Conservation (phyloP, 2,329 filamentous ascomycete genomes). For the Nothophaeocryptopus gaeumannii region DNA sequence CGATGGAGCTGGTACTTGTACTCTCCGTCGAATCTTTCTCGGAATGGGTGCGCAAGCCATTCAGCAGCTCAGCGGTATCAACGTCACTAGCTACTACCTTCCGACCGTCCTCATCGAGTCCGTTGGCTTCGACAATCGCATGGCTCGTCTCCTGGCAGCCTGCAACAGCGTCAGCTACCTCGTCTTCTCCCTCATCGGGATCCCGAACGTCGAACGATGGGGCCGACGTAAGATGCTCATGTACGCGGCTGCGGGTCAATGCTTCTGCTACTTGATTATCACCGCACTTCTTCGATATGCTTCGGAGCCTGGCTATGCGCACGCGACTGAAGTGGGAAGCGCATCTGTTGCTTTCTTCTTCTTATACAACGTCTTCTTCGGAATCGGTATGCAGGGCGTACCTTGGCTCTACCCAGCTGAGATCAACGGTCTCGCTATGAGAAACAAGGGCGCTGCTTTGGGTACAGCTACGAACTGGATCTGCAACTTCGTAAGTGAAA, state of each 20-base stretch:
- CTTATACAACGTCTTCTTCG: constrained; percentile 55
- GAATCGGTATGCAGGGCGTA: constrained; percentile 39
- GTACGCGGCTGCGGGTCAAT: constrained; percentile 54
- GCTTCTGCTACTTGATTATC: constrained; percentile 52
- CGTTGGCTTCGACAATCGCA: constrained; percentile 53
- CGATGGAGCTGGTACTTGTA: constrained; percentile 47
- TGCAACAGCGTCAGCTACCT: constrained; percentile 53
- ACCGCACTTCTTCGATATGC: constrained; percentile 48
- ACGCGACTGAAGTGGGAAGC: constrained; percentile 32
- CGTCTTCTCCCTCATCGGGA: constrained; percentile 47
- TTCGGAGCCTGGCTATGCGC: constrained; percentile 34
- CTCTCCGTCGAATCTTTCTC: constrained; percentile 50
- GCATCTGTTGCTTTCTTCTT: constrained; percentile 38
- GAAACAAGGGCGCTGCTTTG: constrained; percentile 49
- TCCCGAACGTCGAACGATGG: constrained; percentile 50
- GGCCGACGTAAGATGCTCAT: constrained; percentile 61
- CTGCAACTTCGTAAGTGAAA: not conserved
- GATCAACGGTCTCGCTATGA: constrained; percentile 50
- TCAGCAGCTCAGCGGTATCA: constrained; percentile 48
- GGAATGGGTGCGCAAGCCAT: constrained; percentile 55
- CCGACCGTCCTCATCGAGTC: constrained; percentile 59
- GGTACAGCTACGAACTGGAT: constrained; percentile 52
- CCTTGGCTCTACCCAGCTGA: constrained; percentile 46
- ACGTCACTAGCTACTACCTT: constrained; percentile 50
- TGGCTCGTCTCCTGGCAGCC: constrained; percentile 55